Evolutionary conservation across 2,329 filamentous ascomycete species (phyloP).

Genomic region (Ustilaginoidea virens): DNA sequence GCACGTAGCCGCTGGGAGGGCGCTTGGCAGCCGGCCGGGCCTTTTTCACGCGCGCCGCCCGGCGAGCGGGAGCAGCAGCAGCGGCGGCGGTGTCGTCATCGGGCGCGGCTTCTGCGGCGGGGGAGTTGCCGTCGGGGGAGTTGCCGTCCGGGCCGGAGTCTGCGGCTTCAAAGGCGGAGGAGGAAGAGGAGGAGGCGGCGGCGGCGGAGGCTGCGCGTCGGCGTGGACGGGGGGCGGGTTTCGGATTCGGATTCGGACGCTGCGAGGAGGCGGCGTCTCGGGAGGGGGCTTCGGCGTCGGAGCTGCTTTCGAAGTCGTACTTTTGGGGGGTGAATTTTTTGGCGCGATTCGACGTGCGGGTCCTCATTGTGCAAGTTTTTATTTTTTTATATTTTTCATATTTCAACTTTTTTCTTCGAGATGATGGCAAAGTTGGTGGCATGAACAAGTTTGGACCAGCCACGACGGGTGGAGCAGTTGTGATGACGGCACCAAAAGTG

Average conservation of each 20-base stretch:
- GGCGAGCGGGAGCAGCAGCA: too few relatives aligned
- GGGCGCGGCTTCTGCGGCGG: neutral
- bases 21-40: too few relatives aligned
- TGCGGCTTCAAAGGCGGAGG: constrained; percentile 16
- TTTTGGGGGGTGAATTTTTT: constrained; percentile 18
- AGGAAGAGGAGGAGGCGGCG: neutral
- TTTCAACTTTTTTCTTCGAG: too few relatives aligned
- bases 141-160: constrained; percentile 11
- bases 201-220: constrained; percentile 7
- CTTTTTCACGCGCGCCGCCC: too few relatives aligned
- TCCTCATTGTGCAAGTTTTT: constrained; percentile 22
- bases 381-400: too few relatives aligned
- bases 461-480: too few relatives aligned
- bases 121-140: constrained; percentile 12
- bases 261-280: constrained; percentile 1
- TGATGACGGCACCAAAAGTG: too few relatives aligned
- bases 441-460: too few relatives aligned
- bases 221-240: neutral
- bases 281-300: too few relatives aligned
- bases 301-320: constrained; percentile 18
- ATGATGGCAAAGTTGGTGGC: too few relatives aligned
- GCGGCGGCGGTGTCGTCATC: neutral
- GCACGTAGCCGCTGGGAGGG: constrained; percentile 11
- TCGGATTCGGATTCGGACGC: neutral
- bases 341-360: constrained; percentile 20